Base-by-base conservation (phyloP, 306 rosid genomes). In the Potentilla sterilis region DNA sequence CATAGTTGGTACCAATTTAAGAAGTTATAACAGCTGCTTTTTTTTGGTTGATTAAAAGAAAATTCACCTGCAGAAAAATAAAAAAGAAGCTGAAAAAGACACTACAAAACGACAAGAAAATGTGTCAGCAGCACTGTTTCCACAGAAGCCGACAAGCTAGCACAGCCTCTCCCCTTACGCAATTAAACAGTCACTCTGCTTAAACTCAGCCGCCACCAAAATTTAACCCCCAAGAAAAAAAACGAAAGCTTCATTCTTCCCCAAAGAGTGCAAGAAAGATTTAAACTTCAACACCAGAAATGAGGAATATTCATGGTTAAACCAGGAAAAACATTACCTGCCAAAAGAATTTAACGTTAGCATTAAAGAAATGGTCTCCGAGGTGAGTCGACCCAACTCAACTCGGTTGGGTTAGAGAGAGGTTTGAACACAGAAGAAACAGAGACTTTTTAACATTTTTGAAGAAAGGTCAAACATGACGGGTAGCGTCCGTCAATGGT, bases 401-500 rank as follows among this genome's bases (percentile, higher is more conserved):
- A 69, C 42, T 61, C 19, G 64, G 6, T 61, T 64, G 37, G 16
- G 43, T 6, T 65, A 51, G 73, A 9, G 42, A 67, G 81, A 71
- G 72, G 35, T 78, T 78, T 70, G 85, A 81, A 76, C 65, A 19
- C 15, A 64, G 72, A 70, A 82, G 83, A 72, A 86, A 67, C 76
- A 59, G 14, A 55, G 78, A 83, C 80, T 65, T 84, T 74, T 74
- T 76, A 16, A 79, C 86, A 65, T 44, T 78, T 77, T 68, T 76
- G 55, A 16, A 22, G 51, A 82, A 77, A 34, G 87, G 97, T 92
- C 97, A 89, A 86, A 89, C 81, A 67, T 84, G 75, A 87, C 90
- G 89, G 93, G 91, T 85, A 86, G 90, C 86, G 61, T 87, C 90
- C 84, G 93, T 92, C 90, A 85, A 88, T 87, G 86, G 81, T 89